Conservation (phyloP, 139 green algal genomes). For the Monoraphidium neglectum region DNA sequence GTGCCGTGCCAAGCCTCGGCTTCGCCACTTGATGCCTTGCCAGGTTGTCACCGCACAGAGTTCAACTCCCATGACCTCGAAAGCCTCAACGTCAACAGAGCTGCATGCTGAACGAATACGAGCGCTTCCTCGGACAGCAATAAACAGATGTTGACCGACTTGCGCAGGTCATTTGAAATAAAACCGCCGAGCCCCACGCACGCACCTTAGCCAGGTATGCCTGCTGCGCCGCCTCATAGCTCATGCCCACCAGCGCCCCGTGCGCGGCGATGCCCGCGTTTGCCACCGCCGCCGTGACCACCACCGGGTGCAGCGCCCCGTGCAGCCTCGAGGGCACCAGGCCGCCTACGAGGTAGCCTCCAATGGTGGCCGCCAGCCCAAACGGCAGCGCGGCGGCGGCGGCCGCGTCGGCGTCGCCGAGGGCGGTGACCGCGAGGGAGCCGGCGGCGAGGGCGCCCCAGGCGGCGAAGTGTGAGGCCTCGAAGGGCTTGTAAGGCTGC, state of each 20-base stretch:
- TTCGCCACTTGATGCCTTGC: too few species aligned
- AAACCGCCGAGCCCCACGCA: too few species aligned
- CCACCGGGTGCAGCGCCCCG: conserved; percentile 68
- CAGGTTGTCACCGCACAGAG: too few species aligned
- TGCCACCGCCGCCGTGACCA: conserved; percentile 57
- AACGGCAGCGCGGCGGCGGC: conserved; percentile 49
- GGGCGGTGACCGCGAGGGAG: conserved; percentile 34
- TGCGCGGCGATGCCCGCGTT: conserved; percentile 55
- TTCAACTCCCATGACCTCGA: too few species aligned
- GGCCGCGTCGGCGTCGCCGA: not conserved
- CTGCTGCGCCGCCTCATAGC: conserved; percentile 50
- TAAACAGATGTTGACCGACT: too few species aligned
- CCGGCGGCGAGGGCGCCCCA: conserved; percentile 47
- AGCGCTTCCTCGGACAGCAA: too few species aligned
- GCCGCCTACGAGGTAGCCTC: conserved; percentile 59
- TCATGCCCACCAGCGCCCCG: conserved; percentile 42
- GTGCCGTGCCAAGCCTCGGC: too few species aligned
- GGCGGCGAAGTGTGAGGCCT: conserved; percentile 48
- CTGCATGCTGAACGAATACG: too few species aligned
- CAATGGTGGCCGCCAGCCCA: conserved; percentile 58
- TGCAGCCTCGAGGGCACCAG: conserved; percentile 48
- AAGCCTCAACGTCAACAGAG: too few species aligned
- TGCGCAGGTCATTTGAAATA: too few species aligned
- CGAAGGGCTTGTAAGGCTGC: conserved; percentile 47
- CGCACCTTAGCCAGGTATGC: conserved; percentile 62